A percentile compares a stretch with the other conserved stretches of the same genome.
phyloP scores from a whole-genome alignment of 2,329 filamentous ascomycete genomes.

The Clonostachys solani region DNA sequence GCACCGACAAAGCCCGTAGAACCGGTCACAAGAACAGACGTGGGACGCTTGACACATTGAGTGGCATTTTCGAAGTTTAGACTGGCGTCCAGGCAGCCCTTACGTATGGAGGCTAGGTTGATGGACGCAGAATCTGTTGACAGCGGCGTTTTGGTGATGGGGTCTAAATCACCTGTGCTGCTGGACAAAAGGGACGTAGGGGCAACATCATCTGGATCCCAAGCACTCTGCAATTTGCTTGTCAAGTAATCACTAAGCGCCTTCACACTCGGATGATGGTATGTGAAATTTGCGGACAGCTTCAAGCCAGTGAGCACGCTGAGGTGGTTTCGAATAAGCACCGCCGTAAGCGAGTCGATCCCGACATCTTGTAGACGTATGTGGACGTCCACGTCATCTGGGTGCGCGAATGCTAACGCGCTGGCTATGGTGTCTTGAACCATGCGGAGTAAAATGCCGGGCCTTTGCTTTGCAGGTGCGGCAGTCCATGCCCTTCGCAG shows the following conservation, averaged over 20 bases:
- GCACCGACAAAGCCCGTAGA: conserved; percentile 8
- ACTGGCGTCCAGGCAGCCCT: conserved; percentile 4
- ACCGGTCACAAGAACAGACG: conserved; percentile 4
- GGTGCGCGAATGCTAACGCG: conserved; percentile 4
- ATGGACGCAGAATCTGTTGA: background rate
- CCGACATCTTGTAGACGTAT: conserved; percentile 6
- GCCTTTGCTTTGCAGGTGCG: background rate
- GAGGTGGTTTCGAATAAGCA: conserved; percentile 7
- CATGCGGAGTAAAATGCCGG: conserved; percentile 3
- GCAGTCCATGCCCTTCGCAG: background rate
- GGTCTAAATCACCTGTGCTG: background rate
- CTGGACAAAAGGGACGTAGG: background rate
- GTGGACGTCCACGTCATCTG: conserved; percentile 7
- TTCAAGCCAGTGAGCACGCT: conserved; percentile 4
- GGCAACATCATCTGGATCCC: background rate
- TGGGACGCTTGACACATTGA: background rate
- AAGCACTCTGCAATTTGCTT: no score
- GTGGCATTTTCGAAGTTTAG: conserved; percentile 2
- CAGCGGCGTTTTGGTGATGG: background rate
- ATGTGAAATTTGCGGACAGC: conserved; percentile 3
- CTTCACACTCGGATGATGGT: conserved; percentile 4
- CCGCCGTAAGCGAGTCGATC: conserved; percentile 9
- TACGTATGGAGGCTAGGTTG: conserved; percentile 1
- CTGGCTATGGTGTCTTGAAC: conserved; percentile 6
- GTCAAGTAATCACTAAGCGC: background rate